Base-by-base conservation (phyloP, 257 asterid genomes). In the Lycium ferocissimum region DNA sequence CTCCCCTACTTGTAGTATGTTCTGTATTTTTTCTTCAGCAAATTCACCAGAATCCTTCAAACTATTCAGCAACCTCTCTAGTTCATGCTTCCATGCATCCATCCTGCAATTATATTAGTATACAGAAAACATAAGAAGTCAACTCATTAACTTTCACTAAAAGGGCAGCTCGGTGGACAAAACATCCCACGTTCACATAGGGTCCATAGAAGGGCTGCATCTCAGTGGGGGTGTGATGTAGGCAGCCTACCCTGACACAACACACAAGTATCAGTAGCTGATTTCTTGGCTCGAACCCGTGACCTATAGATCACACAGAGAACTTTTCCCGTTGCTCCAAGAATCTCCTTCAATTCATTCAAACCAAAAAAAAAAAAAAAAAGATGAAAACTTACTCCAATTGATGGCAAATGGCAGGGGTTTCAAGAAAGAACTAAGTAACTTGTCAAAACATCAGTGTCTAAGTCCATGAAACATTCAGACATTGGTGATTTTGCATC, bases 381-480 rank as follows among this genome's bases (percentile, higher is more conserved):
- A n/a, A 72, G 3, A 73, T 9, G 61, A 61, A 13, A 20, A 56
- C 94, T 86, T 84, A 95, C 98, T 95, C 97, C 88, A 96, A 81
- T 22, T 95, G 99, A 78, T 96, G 98, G 53, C 99, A 96, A 33
- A 95, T 92, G 75, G 97, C 89, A 70, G 93, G 91, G 47, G 94
- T 93, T 84, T 96, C 93, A 2, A 95, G 91, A 88, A 89, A 93
- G 83, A 93, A 96, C 80, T 92, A 95, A 94, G 2, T 40, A 40
- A 40, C 4, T 80, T 82, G 35, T 89, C 92, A 47, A 90, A 40
- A 2, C 89, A 66, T 91, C 92, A 40, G 70, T 76, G 83, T 94
- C 94, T 49, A 95, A 87, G 0, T 78, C 81, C 85, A 86, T 86
- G 10, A 95, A 87, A 53, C 97, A 96, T 4, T 82, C 84, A 76